Base-by-base conservation (phyloP, 228 moss, liverwort and hornwort genomes). In the Sphagnum fallax region DNA sequence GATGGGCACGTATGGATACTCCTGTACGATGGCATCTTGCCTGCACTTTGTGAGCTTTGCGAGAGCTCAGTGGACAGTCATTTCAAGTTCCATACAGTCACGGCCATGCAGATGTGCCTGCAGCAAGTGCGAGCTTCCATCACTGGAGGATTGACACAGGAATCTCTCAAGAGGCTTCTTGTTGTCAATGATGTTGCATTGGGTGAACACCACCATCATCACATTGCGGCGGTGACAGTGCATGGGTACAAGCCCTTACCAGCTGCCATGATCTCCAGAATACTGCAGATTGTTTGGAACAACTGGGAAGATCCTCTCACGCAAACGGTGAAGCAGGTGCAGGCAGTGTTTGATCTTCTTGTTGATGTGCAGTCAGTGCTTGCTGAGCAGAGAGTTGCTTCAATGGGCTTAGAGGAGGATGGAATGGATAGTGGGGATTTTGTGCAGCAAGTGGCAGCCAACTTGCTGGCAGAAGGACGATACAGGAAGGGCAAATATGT, bases 241-340 rank as follows among this genome's bases (percentile, higher is more conserved):
- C 51, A 65, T 32, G 70, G 18, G n/a, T 98, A 90, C 74, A 82
- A 84, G 61, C 89, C 90, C 8, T 77, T 93, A 72, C 85, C 90
- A 59, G 65, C 78, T 63, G 64, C 62, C 8, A 89, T 79, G 81
- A 75, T 89, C 51, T 81, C 80, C 65, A 87, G 84, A 75, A 73
- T 98, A 71, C 70, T 98, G 11, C 87, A 89, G 75, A 82, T 98
- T 60, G 91, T 98, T 52, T 94, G 98, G 98, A 98, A 94, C 64
- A 98, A 98, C 73, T 98, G 98, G 98, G 98, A 98, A 77, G 98
- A 98, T 75, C 98, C 98, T 63, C 86, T 98, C 10, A 94, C 94
- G 52, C 98, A 98, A 82, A 98, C 94, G 5, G 98, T 98, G 81
- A 98, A 94, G 83, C 98, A 98, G 79, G 93, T 93, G 65, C 98